Evolutionary conservation across 805 yeast species (phyloP), one percentile per base, ranked within the genome.

Genomic region (Ogataea siamensis): DNA sequence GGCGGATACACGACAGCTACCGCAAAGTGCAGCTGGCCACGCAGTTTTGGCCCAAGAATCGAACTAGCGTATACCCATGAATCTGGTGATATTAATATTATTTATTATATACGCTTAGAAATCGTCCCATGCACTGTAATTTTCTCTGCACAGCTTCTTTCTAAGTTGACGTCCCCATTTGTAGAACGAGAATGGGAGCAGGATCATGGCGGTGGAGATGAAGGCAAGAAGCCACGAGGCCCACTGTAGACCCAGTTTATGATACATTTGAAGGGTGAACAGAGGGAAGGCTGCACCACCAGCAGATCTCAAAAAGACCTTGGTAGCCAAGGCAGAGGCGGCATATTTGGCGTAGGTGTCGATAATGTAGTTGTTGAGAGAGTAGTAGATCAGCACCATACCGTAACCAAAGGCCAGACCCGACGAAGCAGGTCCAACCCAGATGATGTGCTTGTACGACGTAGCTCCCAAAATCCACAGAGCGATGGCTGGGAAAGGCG

Each of bases 241-340:
- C 93, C 93, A 84, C 47, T 80, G 80, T 36, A 84, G 64, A 5
- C 91, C 91, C 53, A 84, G 62, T 37, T 68, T 76, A 45, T 75
- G 74, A 59, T 83, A 84, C 91, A 84, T 83, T 62, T 83, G 91
- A 25, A 79, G 76, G n/a, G 84, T 77, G 57, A 84, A 83, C 49
- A 84, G 67, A 43, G 91, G 89, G 73, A 84, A 83, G 0, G 88
- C 91, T 18, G 88, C 91, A 67, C 93, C 94, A 54, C 88, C 89
- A 14, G 87, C 83, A 51, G 83, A 73, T 70, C 94, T 74, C 51
- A 84, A 66, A 53, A 84, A 83, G 20, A 83, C 91, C 57, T 84
- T 84, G 4, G 91, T 83, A 11, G 91, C 91, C 50, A 84, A 68
- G 0, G 93, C 93, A 42, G 81, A 72, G 7, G 93, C 87, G 5